Base-by-base conservation (phyloP, 805 yeast genomes). In the Wickerhamiella sergipiensis region DNA sequence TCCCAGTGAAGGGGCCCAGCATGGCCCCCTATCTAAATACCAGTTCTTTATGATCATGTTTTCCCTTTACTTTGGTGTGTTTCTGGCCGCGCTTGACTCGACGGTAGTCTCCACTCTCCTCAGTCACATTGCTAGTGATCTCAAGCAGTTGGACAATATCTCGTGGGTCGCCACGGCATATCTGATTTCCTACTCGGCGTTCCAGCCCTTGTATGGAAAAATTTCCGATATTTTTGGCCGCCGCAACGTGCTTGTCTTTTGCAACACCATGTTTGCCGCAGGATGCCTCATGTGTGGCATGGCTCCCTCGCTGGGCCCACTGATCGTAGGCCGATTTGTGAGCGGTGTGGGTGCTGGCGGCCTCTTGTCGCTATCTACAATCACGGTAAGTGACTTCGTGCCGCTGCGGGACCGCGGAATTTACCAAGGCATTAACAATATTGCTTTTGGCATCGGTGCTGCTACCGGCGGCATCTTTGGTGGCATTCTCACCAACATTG, bases 341-440 rank as follows among this genome's bases (percentile, higher is more conserved):
- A 80, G 94, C 23, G 96, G 96, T 19, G 75, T 84, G 52, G 95
- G 95, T 12, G 95, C 95, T n/a, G 92, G 95, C 6, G 95, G 95
- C 0, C 75, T 87, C 60, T 78, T 81, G 48, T 74, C 89, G 0
- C 68, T 86, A 56, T 76, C 85, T 18, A 81, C 95, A 7, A 83
- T 87, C 52, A 74, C 88, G 2, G 75, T 83, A 58, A 78, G 86
- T 24, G 95, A 87, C 65, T 69, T 85, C 45, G 81, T 88, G 26
- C 80, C 92, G 1, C 72, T 83, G 54, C 72, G 92, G 51, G 77
- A 81, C 43, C 72, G 96, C 53, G 95, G 94, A 1, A 64, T 85
- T 26, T 85, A 78, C 64, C 96, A 88, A 62, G 96, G 96, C 0
- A 63, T 84, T 48, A 83, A 83, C 38, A 87, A 87, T 63, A 71